Base-by-base conservation (phyloP, 2,329 filamentous ascomycete genomes). In the Rhynchosporium secalis region DNA sequence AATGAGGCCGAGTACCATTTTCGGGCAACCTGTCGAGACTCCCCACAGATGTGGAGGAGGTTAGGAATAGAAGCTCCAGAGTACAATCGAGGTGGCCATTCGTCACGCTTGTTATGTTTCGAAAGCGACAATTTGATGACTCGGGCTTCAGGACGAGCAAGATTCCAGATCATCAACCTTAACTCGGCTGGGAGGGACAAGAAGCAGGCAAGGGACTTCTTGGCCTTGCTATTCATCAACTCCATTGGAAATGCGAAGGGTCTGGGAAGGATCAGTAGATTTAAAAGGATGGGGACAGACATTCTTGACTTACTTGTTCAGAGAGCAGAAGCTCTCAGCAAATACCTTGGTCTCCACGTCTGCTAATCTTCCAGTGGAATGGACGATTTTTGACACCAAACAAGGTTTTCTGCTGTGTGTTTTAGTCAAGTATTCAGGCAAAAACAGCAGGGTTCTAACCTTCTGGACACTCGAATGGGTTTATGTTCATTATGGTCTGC, bases 11-110 rank as follows among this genome's bases (percentile, higher is more conserved):
- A 15, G 20, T 62, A 62, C 60, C 60, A 62, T 6, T 38, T 40
- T 28, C 57, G n/a, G 0, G 60, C 60, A n/a, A 62, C 38, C 6
- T 54, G 46, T 7, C 60, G 38, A 28, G 60, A 62, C 28, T 62
- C 60, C 4, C 1, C 4, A 33, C 60, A 62, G 1, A 41, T 38
- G 10, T 58, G 60, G 2, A 62, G 54, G 5, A 62, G 29, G 8
- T 36, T 38, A 4, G 60, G 60, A 4, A 62, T 28, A 10, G n/a
- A n/a, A 1, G 60, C 46, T 28, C 51, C 48, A 8, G 54, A 54
- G 31, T 54, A 62, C 8, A 29, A 3, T 3, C 38, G 13, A 5
- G 7, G 2, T n/a, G 28, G 29, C 36, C 33, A 45, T 3, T 7
- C 9, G 4, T 4, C 12, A n/a, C 4, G 20, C 20, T 52, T 33